A percentile compares a stretch with the other conserved stretches of the same genome.
Conservation (phyloP, 805 yeast genomes). For the Wickerhamomyces mucosus region DNA sequence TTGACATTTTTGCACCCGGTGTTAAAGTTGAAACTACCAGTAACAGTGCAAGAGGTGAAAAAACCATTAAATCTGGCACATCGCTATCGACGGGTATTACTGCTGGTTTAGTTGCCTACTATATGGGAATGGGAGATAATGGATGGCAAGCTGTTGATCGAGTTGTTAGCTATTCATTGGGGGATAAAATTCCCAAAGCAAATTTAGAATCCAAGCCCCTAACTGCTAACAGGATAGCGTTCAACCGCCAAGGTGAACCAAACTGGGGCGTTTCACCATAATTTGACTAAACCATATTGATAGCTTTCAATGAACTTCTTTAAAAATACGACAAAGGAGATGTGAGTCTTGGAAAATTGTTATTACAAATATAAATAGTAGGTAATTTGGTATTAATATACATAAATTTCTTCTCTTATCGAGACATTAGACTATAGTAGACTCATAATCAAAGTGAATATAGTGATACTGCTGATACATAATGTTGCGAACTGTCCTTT, state of each 20-base stretch:
- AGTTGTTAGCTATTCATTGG: slow-evolving; percentile 35
- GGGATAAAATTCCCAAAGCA: slow-evolving; percentile 37
- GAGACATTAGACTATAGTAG: too few relatives aligned
- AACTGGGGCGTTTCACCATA: slow-evolving; percentile 11
- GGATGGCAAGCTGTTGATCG: slow-evolving; percentile 26
- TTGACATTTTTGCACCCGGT: slow-evolving; percentile 43
- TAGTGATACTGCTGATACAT: too few relatives aligned
- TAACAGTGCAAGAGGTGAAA: slow-evolving; percentile 16
- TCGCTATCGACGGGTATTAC: slow-evolving; percentile 39
- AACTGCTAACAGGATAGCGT: slow-evolving; percentile 51
- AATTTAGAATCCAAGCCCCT: slow-evolving; percentile 37
- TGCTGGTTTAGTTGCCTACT: slow-evolving; percentile 35
- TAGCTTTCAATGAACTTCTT: too few relatives aligned
- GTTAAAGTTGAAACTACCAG: slow-evolving; percentile 34
- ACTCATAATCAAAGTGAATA: too few relatives aligned
- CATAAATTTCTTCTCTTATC: too few relatives aligned
- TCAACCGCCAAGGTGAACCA: slow-evolving; percentile 26
- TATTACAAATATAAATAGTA: too few relatives aligned
- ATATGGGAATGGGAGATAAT: slow-evolving; percentile 31
- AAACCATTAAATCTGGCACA: slow-evolving; percentile 35
- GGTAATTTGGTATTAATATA: too few relatives aligned
- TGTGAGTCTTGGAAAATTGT: too few relatives aligned
- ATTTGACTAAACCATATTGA: too few relatives aligned
- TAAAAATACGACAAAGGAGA: too few relatives aligned
- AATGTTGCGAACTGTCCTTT: too few relatives aligned